phyloP scores from a whole-genome alignment of 2,329 filamentous ascomycete species.

The Fusarium incarnatum region DNA sequence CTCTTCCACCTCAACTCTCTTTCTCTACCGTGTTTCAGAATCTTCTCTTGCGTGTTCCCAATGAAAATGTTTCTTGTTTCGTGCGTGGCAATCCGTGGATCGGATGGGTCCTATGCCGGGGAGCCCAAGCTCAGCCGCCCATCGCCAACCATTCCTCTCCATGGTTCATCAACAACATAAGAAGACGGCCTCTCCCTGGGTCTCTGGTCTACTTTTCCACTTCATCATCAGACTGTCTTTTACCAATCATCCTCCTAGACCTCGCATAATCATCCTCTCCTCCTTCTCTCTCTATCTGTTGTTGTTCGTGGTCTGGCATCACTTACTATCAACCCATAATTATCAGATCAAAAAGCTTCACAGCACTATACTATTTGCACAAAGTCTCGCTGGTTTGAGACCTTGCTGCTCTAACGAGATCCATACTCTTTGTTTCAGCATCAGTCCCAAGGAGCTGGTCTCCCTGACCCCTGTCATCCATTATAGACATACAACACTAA shows the following conservation, averaged over 20 bases:
- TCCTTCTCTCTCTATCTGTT: conserved; percentile 7
- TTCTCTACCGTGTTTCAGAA: conserved; percentile 36
- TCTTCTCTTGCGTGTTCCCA: conserved; percentile 40
- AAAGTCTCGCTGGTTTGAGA: conserved; percentile 20
- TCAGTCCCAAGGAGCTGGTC: conserved; percentile 40
- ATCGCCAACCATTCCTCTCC: conserved; percentile 41
- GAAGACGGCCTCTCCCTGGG: conserved; percentile 48
- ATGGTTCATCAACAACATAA: conserved; percentile 40
- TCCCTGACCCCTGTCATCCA: conserved; percentile 35
- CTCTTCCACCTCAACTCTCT: background rate
- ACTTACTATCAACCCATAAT: conserved; percentile 20
- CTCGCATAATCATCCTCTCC: conserved; percentile 13
- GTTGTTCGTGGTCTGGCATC: conserved; percentile 40
- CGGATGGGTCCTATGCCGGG: conserved; percentile 40
- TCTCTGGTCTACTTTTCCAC: conserved; percentile 27
- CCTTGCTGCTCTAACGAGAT: conserved; percentile 6
- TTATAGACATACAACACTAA: conserved; percentile 40
- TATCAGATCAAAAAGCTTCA: conserved; percentile 38
- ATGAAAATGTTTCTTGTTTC: conserved; percentile 41
- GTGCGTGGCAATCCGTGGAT: conserved; percentile 27
- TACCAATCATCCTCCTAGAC: conserved; percentile 38
- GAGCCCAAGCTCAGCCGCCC: conserved; percentile 27
- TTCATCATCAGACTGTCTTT: conserved; percentile 43
- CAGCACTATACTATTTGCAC: conserved; percentile 7
- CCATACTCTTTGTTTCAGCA: conserved; percentile 27